These are phyloP conservation scores for Petunia axillaris DNA, from an alignment of 257 asterid species.

Conservation along the genomic window DNA sequence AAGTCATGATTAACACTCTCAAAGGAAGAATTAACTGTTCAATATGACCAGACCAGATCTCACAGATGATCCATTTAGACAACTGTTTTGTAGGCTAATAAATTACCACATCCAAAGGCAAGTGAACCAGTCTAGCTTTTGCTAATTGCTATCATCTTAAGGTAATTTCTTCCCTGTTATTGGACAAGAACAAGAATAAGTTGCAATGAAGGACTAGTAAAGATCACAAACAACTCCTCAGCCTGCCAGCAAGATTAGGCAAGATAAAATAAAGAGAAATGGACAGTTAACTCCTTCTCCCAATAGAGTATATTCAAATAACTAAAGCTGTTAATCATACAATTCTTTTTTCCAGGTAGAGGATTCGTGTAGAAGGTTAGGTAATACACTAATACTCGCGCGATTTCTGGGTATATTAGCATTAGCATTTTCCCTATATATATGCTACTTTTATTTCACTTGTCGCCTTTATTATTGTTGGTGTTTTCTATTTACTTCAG, in stretches of 20 bases:
- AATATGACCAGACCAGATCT: not conserved
- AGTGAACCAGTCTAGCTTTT: not conserved
- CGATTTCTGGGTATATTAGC: no score
- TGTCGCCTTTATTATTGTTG: no score
- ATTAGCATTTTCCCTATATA: no score
- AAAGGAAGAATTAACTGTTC: conserved; percentile 6
- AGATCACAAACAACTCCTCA: not conserved
- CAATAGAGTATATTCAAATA: not conserved
- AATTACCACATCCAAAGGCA: not conserved
- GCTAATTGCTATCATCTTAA: not conserved
- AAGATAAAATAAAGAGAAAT: not conserved
- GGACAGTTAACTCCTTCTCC: not conserved
- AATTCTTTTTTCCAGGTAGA: not conserved
- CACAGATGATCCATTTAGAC: not conserved
- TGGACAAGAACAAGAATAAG: not conserved
- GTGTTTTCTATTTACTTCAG: no score
- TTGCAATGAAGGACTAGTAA: not conserved
- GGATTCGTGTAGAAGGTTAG: no score
- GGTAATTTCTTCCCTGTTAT: not conserved
- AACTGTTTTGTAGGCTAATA: not conserved
- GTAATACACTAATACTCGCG: no score
- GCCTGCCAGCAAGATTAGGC: not conserved
- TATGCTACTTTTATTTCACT: no score
- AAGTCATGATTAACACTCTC: not conserved
- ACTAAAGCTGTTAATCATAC: not conserved